A percentile compares a stretch with the other conserved stretches of the same genome.
phyloP scores from a whole-genome alignment of 2,329 filamentous ascomycete species.

The Arthrinium puccinioides region DNA sequence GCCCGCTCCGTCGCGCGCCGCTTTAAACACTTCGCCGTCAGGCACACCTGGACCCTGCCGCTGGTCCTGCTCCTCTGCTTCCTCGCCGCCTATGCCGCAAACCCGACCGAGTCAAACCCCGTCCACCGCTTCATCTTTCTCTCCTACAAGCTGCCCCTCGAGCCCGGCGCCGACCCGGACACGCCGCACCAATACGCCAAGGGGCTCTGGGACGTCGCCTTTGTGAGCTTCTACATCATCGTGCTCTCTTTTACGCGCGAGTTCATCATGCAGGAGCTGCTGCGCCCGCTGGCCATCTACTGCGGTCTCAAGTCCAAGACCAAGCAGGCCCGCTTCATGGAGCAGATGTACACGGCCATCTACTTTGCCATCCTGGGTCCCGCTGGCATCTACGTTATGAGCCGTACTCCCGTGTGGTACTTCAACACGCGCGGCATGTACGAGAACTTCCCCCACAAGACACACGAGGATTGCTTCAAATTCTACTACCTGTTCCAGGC shows the following conservation, averaged over 20 bases:
- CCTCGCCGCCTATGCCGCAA: slow-evolving; percentile 61
- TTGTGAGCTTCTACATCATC: slow-evolving; percentile 83
- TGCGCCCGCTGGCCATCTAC: slow-evolving; percentile 66
- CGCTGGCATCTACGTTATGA: slow-evolving; percentile 86
- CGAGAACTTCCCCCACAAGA: slow-evolving; percentile 75
- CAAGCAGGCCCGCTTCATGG: slow-evolving; percentile 90
- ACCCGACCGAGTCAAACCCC: slow-evolving; percentile 72
- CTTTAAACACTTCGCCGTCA: slow-evolving; percentile 41
- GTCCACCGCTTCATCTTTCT: slow-evolving; percentile 80
- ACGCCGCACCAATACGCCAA: slow-evolving; percentile 72
- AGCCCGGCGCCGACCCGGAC: slow-evolving; percentile 28
- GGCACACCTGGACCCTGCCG: slow-evolving; percentile 59
- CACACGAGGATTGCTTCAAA: slow-evolving; percentile 77
- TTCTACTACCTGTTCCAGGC: slow-evolving; percentile 94
- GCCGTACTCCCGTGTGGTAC: slow-evolving; percentile 85
- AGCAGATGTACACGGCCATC: slow-evolving; percentile 88
- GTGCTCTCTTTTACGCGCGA: slow-evolving; percentile 90
- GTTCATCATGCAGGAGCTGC: slow-evolving; percentile 87
- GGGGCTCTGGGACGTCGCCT: slow-evolving; percentile 76
- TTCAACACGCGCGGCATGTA: slow-evolving; percentile 92
- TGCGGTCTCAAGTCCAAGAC: slow-evolving; percentile 62
- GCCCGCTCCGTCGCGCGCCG: slow-evolving; percentile 47
- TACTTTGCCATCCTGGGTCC: slow-evolving; percentile 83
- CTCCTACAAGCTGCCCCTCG: slow-evolving; percentile 66
- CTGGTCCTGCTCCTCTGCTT: slow-evolving; percentile 60